Percentiles rank a stretch among this genome's conserved stretches.
These are phyloP conservation scores for Coleophoma eucalyptorum DNA, from an alignment of 2,329 filamentous ascomycete species.

Conservation along the genomic window DNA sequence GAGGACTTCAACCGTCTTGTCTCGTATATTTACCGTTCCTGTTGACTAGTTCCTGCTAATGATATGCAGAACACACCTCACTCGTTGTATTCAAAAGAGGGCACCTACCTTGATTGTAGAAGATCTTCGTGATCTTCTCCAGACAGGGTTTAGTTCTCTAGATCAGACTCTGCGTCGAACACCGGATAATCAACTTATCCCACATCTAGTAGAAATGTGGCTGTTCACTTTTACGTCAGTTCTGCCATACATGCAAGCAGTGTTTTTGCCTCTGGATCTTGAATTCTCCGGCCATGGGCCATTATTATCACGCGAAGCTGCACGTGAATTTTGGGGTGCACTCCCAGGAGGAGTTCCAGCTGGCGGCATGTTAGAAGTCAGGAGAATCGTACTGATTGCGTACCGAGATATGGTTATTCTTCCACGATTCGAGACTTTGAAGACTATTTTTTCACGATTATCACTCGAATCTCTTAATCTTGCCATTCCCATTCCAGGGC, in stretches of 20 bases:
- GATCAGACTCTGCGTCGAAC: slow-evolving; percentile 78
- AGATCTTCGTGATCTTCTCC: slow-evolving; percentile 69
- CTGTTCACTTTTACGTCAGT: slow-evolving; percentile 87
- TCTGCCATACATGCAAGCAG: slow-evolving; percentile 89
- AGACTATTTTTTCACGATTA: slow-evolving; percentile 84
- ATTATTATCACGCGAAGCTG: slow-evolving; percentile 73
- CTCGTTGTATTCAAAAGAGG: slow-evolving; percentile 71
- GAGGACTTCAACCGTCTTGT: slow-evolving; percentile 82
- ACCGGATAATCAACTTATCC: slow-evolving; percentile 84
- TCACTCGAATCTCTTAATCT: slow-evolving; percentile 68
- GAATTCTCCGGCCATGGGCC: slow-evolving; percentile 85
- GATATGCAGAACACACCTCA: slow-evolving; percentile 57
- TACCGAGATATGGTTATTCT: slow-evolving; percentile 89
- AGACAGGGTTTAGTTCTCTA: slow-evolving; percentile 80
- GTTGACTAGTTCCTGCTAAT: slow-evolving; percentile 5
- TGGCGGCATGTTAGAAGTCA: slow-evolving; percentile 68
- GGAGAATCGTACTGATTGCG: slow-evolving; percentile 80
- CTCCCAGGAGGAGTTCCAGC: slow-evolving; percentile 47
- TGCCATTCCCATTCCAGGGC: slow-evolving; percentile 40
- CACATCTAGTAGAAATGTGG: slow-evolving; percentile 90
- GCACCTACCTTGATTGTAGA: slow-evolving; percentile 69
- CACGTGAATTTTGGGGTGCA: slow-evolving; percentile 86
- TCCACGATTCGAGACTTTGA: slow-evolving; percentile 82
- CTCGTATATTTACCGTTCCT: slow-evolving; percentile 30
- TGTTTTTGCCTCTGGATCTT: slow-evolving; percentile 88